Conservation (phyloP, 768 basidiomycete species). For the Neoboletus subvelutipes region DNA sequence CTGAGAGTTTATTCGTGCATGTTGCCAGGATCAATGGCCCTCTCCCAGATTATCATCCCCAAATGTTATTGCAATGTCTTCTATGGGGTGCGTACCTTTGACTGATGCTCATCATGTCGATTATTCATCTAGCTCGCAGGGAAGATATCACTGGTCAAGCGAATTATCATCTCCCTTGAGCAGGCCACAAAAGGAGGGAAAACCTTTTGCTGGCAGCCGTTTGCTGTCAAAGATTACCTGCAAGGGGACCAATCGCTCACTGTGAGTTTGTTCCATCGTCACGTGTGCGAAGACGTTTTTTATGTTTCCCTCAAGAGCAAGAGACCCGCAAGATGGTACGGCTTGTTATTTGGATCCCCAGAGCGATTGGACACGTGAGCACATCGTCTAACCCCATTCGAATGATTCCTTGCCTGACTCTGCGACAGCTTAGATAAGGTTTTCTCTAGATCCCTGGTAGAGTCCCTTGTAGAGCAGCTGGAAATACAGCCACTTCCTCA, state of each 20-base stretch:
- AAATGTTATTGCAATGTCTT: slow-evolving; percentile 88
- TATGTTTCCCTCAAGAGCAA: slow-evolving; percentile 10
- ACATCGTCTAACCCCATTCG: neutral
- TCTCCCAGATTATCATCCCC: slow-evolving; percentile 88
- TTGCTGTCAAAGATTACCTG: slow-evolving; percentile 53
- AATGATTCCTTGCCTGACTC: slow-evolving; percentile 5
- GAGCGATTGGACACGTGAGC: slow-evolving; percentile 47
- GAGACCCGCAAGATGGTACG: slow-evolving; percentile 40
- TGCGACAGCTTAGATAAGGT: slow-evolving; percentile 44
- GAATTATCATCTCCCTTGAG: slow-evolving; percentile 69
- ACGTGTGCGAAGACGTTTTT: neutral
- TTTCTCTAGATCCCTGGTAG: slow-evolving; percentile 63
- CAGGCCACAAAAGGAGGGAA: slow-evolving; percentile 24
- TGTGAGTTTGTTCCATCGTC: slow-evolving; percentile 17
- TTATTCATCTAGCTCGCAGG: slow-evolving; percentile 42
- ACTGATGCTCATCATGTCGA: neutral
- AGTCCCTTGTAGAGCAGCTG: slow-evolving; percentile 59
- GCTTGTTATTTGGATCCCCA: slow-evolving; percentile 51
- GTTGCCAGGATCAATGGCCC: slow-evolving; percentile 85
- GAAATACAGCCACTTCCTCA: slow-evolving; percentile 66
- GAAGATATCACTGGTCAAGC: slow-evolving; percentile 83
- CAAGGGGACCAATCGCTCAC: slow-evolving; percentile 16
- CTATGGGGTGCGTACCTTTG: slow-evolving; percentile 70
- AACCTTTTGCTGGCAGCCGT: slow-evolving; percentile 41
- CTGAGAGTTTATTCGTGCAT: slow-evolving; percentile 71